Percentiles rank a stretch among this genome's conserved stretches.
Conservation (phyloP, 208 protist genomes). For the Strigomonas culicis region DNA sequence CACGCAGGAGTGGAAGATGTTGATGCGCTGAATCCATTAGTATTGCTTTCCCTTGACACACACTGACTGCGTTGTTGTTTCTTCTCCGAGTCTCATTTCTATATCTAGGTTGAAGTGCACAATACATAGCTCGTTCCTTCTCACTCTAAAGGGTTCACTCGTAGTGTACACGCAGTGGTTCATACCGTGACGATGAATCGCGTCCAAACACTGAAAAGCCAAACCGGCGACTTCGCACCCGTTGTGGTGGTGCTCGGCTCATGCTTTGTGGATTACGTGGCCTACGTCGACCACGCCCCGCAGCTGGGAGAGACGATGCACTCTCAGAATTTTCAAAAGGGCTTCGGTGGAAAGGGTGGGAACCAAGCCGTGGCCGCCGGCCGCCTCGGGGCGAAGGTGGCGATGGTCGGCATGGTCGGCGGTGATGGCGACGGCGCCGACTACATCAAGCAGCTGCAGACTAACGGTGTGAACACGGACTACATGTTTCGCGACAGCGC, state of each 20-base stretch:
- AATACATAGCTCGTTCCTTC: too few relatives aligned
- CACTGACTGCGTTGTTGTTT: too few relatives aligned
- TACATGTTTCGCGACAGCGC: constrained; percentile 51
- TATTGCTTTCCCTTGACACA: too few relatives aligned
- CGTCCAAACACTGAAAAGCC: constrained; percentile 34
- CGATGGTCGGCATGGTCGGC: constrained; percentile 89
- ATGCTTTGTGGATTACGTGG: constrained; percentile 90
- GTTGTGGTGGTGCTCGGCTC: constrained; percentile 85
- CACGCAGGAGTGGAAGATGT: too few relatives aligned
- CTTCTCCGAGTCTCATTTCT: too few relatives aligned
- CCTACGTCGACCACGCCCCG: constrained; percentile 85
- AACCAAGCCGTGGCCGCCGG: constrained; percentile 90
- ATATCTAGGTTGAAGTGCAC: too few relatives aligned
- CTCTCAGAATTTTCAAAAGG: constrained; percentile 75
- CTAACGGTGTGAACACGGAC: constrained; percentile 76
- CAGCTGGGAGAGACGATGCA: constrained; percentile 92
- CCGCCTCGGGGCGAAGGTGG: constrained; percentile 73
- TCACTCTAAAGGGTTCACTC: too few relatives aligned
- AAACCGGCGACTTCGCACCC: constrained; percentile 36
- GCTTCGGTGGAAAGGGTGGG: constrained; percentile 94
- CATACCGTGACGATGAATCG: constrained; percentile 45
- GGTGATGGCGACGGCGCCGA: constrained; percentile 78
- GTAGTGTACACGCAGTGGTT: too few relatives aligned
- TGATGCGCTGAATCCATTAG: too few relatives aligned
- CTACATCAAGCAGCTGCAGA: constrained; percentile 78